Evolutionary conservation across 176 grass and related monocot genomes (phyloP), one percentile per base, ranked within the genome.

Genomic region (Calamus simplicifolius): DNA sequence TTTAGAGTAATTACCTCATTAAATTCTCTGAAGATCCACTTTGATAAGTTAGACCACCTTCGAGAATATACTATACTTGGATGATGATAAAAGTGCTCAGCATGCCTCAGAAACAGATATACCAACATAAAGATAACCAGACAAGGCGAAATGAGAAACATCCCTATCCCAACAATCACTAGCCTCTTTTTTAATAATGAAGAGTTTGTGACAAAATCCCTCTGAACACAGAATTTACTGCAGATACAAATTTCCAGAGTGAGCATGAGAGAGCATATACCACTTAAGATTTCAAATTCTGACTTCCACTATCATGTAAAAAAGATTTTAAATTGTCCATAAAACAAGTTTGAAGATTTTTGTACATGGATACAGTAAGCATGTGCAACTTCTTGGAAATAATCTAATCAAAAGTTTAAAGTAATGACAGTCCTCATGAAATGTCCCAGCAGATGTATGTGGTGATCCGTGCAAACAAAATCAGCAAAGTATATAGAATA

Each of bases 21-120:
- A 62, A 92, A 92, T 53, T 98, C 94, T 69, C 94, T 85, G 48
- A 98, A 85, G 69, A 89, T 98, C 94, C 94, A 98, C 54, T 86
- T 86, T 21, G 94, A 85, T 56, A 98, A 82, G 70, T 89, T 98
- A 69, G 94, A 98, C 94, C 94, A 98, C 57, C 94, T 79, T 67
- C 94, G 77, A 72, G 94, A 98, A 49, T 88, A 98, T 26, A 85
- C 94, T 73, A 81, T 92, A 52, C 88, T 89, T 6, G 94, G 94
- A 59, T 98, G 81, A 77, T 98, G 84, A 61, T 98, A 98, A 59
- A 98, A 81, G 65, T 93, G 87, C 59, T 98, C 94, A 17, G 88
- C 94, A 54, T 98, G 88, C 56, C 82, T 93, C 54, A 98, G 70
- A 66, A 98, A 85, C 55, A 93, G 81, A 67, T 98, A 92, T 21